Percentiles rank a stretch among this genome's conserved stretches.
Evolutionary conservation across 2,329 filamentous ascomycete genomes (phyloP).

Genomic region (Tolypocladium amazonense): DNA sequence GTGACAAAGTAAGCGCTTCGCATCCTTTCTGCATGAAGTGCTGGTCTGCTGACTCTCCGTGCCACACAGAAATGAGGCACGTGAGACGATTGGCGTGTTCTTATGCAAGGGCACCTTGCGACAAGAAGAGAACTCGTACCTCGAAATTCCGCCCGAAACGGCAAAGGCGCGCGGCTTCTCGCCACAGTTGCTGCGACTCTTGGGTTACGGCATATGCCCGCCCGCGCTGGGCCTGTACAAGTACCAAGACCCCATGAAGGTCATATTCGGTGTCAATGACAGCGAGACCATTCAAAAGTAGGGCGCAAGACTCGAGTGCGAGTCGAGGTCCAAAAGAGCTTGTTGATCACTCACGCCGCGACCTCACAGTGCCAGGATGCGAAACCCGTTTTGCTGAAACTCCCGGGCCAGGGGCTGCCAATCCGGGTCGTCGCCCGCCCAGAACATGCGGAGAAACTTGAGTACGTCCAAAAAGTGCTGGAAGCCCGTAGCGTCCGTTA

Average conservation of each 20-base stretch:
- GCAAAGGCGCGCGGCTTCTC: slow-evolving; percentile 18
- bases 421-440: slow-evolving; percentile 11
- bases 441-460: slow-evolving; percentile 13
- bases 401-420: slow-evolving; percentile 14
- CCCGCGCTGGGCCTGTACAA: slow-evolving; percentile 23
- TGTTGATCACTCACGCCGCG: not conserved
- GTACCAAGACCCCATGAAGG: slow-evolving; percentile 25
- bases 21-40: not conserved
- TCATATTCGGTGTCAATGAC: slow-evolving; percentile 23
- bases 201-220: slow-evolving; percentile 21
- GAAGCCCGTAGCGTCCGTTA: slow-evolving; percentile 12
- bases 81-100: slow-evolving; percentile 22
- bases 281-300: slow-evolving; percentile 17
- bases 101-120: slow-evolving; percentile 21
- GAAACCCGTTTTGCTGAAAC: slow-evolving; percentile 10
- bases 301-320: not conserved
- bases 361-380: slow-evolving; percentile 11
- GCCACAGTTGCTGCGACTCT: slow-evolving; percentile 18
- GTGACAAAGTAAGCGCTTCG: slow-evolving; percentile 12
- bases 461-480: slow-evolving; percentile 12
- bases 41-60: not conserved
- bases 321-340: not conserved
- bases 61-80: slow-evolving; percentile 12
- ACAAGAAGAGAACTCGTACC: slow-evolving; percentile 23
- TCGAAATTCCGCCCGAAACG: slow-evolving; percentile 16